These are phyloP conservation scores for Colletotrichum nymphaeae DNA, from an alignment of 2,329 filamentous ascomycete species.

Conservation along the genomic window DNA sequence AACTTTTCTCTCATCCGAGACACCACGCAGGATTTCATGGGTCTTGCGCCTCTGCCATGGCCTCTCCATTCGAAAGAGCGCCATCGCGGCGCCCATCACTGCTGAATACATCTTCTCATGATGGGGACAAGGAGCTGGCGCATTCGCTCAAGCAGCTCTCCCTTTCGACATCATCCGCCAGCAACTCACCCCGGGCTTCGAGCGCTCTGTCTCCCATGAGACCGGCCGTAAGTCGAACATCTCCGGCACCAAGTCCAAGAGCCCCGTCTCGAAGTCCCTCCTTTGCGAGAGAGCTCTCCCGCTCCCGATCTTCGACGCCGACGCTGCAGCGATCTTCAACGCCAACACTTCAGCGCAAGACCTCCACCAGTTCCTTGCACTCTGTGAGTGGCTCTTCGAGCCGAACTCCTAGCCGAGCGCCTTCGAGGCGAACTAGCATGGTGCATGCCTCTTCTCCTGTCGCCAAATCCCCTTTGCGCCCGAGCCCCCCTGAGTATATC, in stretches of 20 bases:
- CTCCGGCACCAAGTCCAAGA: conserved; percentile 51
- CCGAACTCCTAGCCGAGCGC: conserved; percentile 46
- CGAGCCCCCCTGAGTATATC: conserved; percentile 48
- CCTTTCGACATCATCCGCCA: conserved; percentile 47
- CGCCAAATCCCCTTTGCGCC: conserved; percentile 50
- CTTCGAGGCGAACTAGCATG: conserved; percentile 62
- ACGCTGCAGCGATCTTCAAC: conserved; percentile 57
- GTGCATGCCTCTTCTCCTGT: conserved; percentile 57
- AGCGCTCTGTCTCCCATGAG: conserved; percentile 49
- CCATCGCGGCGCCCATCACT: conserved; percentile 48
- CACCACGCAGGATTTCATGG: conserved; percentile 12
- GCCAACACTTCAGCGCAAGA: conserved; percentile 64
- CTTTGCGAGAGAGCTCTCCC: conserved; percentile 52
- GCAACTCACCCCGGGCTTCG: conserved; percentile 43
- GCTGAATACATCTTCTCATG: conserved; percentile 41
- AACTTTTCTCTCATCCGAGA: not conserved
- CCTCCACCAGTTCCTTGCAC: conserved; percentile 68
- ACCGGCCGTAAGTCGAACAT: conserved; percentile 49
- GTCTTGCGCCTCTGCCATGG: conserved; percentile 26
- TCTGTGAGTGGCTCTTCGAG: conserved; percentile 53
- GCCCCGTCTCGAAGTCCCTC: conserved; percentile 56
- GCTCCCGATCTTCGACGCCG: conserved; percentile 57
- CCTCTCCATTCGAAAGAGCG: conserved; percentile 30
- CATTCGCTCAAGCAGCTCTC: conserved; percentile 59
- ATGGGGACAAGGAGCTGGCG: conserved; percentile 49